Evolutionary conservation across 2,329 filamentous ascomycete species (phyloP).

Genomic region (Meredithiella fracta): DNA sequence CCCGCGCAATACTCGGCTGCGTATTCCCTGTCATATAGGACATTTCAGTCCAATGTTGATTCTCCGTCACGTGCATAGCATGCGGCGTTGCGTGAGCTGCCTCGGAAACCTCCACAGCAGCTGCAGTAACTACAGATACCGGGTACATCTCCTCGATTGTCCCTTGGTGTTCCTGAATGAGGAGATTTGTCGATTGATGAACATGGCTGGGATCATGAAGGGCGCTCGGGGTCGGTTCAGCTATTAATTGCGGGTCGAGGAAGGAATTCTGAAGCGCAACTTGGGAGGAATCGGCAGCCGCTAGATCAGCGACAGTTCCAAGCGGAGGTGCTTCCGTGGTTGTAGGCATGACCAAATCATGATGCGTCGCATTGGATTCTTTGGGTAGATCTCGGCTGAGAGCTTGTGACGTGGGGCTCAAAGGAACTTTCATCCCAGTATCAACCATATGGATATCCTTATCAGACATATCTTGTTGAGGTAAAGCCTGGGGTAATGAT

Average conservation of each 20-base stretch:
- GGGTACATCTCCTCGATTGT: constrained; percentile 12
- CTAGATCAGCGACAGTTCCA: background rate
- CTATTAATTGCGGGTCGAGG: constrained; percentile 33
- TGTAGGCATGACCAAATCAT: constrained; percentile 3
- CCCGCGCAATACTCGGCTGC: constrained; percentile 6
- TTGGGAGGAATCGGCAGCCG: constrained; percentile 28
- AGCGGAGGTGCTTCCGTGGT: constrained; percentile 3
- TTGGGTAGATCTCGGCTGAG: background rate
- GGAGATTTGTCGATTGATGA: background rate
- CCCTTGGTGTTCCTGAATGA: background rate
- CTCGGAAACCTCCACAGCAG: constrained; percentile 19
- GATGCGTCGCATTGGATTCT: constrained; percentile 5
- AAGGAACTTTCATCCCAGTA: background rate
- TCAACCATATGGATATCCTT: background rate
- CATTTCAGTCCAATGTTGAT: constrained; percentile 32
- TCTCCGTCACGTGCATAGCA: constrained; percentile 17
- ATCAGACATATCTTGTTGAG: background rate
- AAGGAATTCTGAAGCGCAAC: constrained; percentile 38
- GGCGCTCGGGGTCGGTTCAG: constrained; percentile 2
- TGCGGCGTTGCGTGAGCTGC: constrained; percentile 16
- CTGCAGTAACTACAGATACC: constrained; percentile 19
- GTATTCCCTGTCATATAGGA: constrained; percentile 28
- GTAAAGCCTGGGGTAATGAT: background rate
- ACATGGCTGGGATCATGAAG: background rate
- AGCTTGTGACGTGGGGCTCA: constrained; percentile 5